Conservation (phyloP, 1,284 basidiomycete genomes). For the Blastosporella zonata region DNA sequence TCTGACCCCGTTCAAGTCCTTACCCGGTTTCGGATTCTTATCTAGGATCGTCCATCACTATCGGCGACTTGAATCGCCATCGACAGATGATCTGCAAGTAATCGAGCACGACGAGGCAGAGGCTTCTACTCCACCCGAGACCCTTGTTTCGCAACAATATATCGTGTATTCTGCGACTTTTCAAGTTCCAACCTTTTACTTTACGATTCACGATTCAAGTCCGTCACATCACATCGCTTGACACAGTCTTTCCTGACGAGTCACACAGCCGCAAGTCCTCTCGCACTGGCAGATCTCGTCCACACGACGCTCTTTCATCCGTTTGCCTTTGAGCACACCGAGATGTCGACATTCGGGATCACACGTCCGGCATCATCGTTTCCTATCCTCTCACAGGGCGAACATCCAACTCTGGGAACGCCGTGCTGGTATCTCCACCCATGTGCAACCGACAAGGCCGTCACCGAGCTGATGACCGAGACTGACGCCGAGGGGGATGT, state of each 20-base stretch:
- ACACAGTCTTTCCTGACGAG: conserved; percentile 10
- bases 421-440: conserved; percentile 84
- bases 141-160: conserved; percentile 52
- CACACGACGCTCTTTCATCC: conserved; percentile 57
- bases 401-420: conserved; percentile 71
- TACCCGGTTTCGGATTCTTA: conserved; percentile 29
- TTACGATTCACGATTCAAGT: conserved; percentile 65
- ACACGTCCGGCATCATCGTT: conserved; percentile 50
- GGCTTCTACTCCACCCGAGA: conserved; percentile 21
- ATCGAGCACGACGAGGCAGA: conserved; percentile 36
- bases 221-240: conserved; percentile 30
- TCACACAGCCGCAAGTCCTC: conserved; percentile 58
- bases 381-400: conserved; percentile 77
- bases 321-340: conserved; percentile 40
- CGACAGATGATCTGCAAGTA: conserved; percentile 19
- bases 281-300: conserved; percentile 54
- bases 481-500: conserved; percentile 27
- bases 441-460: conserved; percentile 65
- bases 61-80: conserved; percentile 10
- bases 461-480: conserved; percentile 65
- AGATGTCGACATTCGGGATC: conserved; percentile 51
- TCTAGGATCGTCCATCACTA: conserved; percentile 29
- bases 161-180: conserved; percentile 73
- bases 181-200: conserved; percentile 78
- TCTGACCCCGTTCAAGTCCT: conserved; percentile 13